Base-by-base conservation (phyloP, 75 land plant species). In the Azolla pinnata region DNA sequence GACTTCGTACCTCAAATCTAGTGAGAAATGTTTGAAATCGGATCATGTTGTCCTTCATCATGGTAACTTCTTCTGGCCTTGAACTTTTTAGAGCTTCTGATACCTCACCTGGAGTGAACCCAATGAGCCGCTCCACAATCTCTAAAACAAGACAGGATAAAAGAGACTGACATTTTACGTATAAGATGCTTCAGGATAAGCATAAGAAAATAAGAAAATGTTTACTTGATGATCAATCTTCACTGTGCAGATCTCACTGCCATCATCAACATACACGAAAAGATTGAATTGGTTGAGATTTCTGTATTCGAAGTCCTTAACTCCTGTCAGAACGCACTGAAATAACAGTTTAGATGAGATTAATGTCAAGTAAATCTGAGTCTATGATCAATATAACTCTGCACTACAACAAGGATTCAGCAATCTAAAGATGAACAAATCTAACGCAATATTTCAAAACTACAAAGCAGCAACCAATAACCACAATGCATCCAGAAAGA, bases 291-390 rank as follows among this genome's bases (percentile, higher is more conserved):
- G 69, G 55, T 69, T 72, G 45, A 75, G 51, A 28, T 56, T 42
- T 61, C 78, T 91, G 35, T 66, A 91, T 52, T 80, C 69, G 59
- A 91, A 91, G 17, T 78, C 79, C 66, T 84, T 85, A 32, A 91
- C 97, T 47, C 95, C 95, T 56, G 89, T 85, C 62, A 85, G 63
- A 45, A 88, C 72, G 59, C 93, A 84, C 97, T 91, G 68, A 65
- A 78, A 72, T n/a, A n/a, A n/a, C n/a, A n/a, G n/a, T n/a, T n/a
- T n/a, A n/a, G n/a, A n/a, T n/a, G n/a, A n/a, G n/a, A n/a, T n/a
- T n/a, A n/a, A n/a, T n/a, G n/a, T n/a, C n/a, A n/a, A n/a, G n/a
- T n/a, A n/a, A n/a, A n/a, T n/a, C n/a, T n/a, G n/a, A n/a, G n/a
- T n/a, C n/a, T n/a, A n/a, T n/a, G n/a, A n/a, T n/a, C n/a, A n/a